Evolutionary conservation across 192 early-diverging fungal species (phyloP), one percentile per base, ranked within the genome.

Genomic region (Kappamyces sp.): DNA sequence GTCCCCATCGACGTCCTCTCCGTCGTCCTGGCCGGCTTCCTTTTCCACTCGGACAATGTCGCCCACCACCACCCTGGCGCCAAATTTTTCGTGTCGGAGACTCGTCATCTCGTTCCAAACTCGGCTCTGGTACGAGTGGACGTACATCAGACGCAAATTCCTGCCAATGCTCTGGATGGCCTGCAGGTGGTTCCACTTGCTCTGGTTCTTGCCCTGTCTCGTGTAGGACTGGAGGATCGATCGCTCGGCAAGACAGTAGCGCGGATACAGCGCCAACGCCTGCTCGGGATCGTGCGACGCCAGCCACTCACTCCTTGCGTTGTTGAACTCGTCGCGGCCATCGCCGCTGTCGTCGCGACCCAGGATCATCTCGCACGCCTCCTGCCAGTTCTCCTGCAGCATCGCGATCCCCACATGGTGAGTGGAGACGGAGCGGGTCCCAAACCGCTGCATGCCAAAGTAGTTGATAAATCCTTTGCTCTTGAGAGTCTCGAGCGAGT

Each of bases 371-470:
- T 91, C 85, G 1, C 87, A 74, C 0, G 89, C 91, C 9, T 69
- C 70, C 6, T 72, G 65, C 85, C 84, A 96, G 14, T 90, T 67
- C 31, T 72, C 76, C 49, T 80, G 68, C 34, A 99, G 67, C 57
- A 94, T 73, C 0, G 81, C 77, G 1, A 83, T 68, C 3, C 96
- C 96, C 22, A 93, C 77, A 12, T 80, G 68, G 64, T 93, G 86
- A 7, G 94, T 94, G 1, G 84, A 67, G 22, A 92, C 72, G 9
- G 83, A 75, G 29, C 86, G 74, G 3, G 91, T 93, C 32, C 96
- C 96, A 63, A 99, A 99, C 12, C 96, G 81, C 72, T 99, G 96
- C 92, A 96, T 90, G 8, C 93, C 96, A 73, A 79, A 99, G 75
- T 97, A 99, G 76, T 99, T 99, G 63, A 97, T 79, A 60, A 97